Base-by-base conservation (phyloP, 768 basidiomycete genomes). In the Leucosporidium yakuticum region DNA sequence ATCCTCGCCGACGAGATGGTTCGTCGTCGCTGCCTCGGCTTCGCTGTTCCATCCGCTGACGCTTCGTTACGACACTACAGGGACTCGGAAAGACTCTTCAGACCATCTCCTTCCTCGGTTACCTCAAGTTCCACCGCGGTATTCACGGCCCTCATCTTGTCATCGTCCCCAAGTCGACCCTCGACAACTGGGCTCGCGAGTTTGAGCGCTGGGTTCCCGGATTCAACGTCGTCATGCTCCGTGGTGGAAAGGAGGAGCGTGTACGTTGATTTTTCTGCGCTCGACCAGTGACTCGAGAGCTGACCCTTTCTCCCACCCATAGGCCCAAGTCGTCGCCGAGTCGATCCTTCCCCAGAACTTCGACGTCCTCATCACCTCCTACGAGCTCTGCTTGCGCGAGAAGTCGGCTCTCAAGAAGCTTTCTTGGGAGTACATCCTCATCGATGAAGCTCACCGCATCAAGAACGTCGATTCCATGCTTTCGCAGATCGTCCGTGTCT, bases 391-490 rank as follows among this genome's bases (percentile, higher is more conserved):
- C 77, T 84, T 98, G 70, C 91, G 95, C 73, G 96, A 99, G 78
- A 92, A 92, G 79, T 83, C 85, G n/a, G 84, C 88, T 0, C 82
- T 98, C 69, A 91, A 91, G 80, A 95, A 95, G 78, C 91, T 97
- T 78, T 88, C 88, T 0, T 98, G 97, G 81, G 91, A 95, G 79
- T 98, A 98, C 80, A 97, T 97, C 79, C 85, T 89, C 72, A 98
- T 99, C 76, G 95, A 99, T 80, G 95, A 99, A 80, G 95, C 95
- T 1, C 95, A 99, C 77, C 88, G 96, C 29, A 99, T 99, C 84
- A 98, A 98, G 82, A 98, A 98, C 77, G 93, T 95, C 73, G 91
- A 97, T 78, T 95, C 91, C 19, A 88, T 98, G 75, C 84, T 99
- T 21, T 87, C 88, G 21, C 91, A 96, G 79, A 97, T 99, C 75